Percentiles rank a stretch among this genome's conserved stretches.
These are phyloP conservation scores for Aureobasidium pullulans DNA, from an alignment of 2,329 filamentous ascomycete genomes.

Conservation along the genomic window DNA sequence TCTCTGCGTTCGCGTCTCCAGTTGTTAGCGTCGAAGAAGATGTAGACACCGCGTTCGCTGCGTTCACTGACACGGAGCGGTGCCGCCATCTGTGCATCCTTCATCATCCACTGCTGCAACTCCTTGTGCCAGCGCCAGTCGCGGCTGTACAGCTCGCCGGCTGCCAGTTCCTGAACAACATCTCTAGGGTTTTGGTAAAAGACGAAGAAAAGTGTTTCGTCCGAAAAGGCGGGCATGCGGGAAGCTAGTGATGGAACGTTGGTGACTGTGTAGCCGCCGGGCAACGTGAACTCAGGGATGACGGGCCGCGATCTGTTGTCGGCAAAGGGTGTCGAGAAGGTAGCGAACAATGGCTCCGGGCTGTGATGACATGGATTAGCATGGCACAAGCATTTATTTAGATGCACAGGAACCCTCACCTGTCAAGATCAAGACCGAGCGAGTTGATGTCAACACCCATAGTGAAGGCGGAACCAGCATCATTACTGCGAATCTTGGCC, in stretches of 20 bases:
- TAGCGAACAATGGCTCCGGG: conserved; percentile 49
- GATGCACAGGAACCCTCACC: conserved; percentile 31
- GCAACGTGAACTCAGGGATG: conserved; percentile 57
- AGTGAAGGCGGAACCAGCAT: conserved; percentile 39
- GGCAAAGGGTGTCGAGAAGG: conserved; percentile 57
- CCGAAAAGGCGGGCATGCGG: conserved; percentile 28
- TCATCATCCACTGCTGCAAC: conserved; percentile 49
- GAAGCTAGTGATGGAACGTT: conserved; percentile 55
- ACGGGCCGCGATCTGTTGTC: conserved; percentile 51
- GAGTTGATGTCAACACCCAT: conserved; percentile 58
- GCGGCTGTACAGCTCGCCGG: conserved; percentile 49
- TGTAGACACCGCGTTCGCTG: conserved; percentile 45
- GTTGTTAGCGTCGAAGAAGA: conserved; percentile 48
- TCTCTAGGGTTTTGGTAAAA: conserved; percentile 63
- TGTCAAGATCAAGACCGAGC: conserved; percentile 58
- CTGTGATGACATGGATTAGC: conserved; percentile 4
- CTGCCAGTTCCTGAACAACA: conserved; percentile 58
- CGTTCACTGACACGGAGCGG: conserved; percentile 40
- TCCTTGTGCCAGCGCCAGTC: conserved; percentile 51
- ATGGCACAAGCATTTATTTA: neutral
- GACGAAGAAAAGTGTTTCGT: conserved; percentile 60
- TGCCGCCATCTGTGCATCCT: conserved; percentile 37
- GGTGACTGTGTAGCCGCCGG: conserved; percentile 57
- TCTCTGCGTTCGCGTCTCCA: conserved; percentile 47
- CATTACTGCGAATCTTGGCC: conserved; percentile 47